Evolutionary conservation across 2,329 filamentous ascomycete species (phyloP).

Genomic region (Ophiosphaerella korrae): DNA sequence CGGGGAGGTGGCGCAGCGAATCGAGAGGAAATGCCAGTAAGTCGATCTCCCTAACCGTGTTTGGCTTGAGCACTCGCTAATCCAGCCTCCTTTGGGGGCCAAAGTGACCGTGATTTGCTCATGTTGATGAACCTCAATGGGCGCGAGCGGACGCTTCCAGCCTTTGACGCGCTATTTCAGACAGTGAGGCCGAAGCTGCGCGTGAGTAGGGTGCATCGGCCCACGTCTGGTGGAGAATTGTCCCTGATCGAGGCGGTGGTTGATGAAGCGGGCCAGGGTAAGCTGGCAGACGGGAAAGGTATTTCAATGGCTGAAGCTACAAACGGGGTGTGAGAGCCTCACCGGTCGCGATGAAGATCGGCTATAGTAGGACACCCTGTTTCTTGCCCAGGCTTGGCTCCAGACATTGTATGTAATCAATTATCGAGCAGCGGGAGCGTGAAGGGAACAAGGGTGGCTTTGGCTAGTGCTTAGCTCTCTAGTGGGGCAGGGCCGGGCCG

Average conservation of each 20-base stretch:
- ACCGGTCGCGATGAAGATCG: no score
- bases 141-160: background rate
- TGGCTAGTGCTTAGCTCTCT: no score
- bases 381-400: no score
- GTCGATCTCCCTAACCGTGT: background rate
- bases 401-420: no score
- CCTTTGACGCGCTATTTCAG: background rate
- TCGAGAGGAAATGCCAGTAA: slow-evolving; percentile 3
- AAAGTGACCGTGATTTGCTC: slow-evolving; percentile 1
- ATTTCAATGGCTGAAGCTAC: no score
- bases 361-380: no score
- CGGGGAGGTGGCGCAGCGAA: background rate
- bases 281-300: background rate
- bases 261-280: background rate
- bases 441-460: no score
- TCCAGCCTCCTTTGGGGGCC: background rate
- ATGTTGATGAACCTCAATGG: slow-evolving; percentile 5
- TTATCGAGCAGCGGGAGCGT: no score
- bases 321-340: no score
- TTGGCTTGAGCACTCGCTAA: no score
- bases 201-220: background rate
- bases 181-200: background rate
- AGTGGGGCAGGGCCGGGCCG: no score
- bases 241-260: background rate
- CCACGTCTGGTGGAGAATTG: background rate